These are phyloP conservation scores for Globisporangium acanthophoron DNA, from an alignment of 352 stramenopile species.

Conservation along the genomic window DNA sequence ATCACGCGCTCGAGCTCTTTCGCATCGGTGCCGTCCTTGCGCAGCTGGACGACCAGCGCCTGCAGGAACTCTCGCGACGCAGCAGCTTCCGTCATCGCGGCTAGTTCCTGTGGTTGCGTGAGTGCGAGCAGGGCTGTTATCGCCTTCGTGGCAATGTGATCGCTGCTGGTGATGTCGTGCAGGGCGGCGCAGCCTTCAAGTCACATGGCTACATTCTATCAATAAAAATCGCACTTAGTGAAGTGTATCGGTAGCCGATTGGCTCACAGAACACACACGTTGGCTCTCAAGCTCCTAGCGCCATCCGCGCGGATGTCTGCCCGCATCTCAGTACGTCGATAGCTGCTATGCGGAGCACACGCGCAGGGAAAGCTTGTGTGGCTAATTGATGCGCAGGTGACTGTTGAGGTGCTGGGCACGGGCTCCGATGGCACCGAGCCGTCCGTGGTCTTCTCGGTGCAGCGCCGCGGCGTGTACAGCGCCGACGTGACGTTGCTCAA, in stretches of 20 bases:
- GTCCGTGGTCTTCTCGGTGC: constrained; percentile 60
- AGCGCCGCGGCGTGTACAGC: constrained; percentile 62
- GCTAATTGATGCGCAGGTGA: constrained; percentile 18
- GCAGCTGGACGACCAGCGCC: constrained; percentile 28
- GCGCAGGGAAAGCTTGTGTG: neutral
- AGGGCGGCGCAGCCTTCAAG: too few relatives aligned
- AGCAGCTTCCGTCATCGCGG: constrained; percentile 23
- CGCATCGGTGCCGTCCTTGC: constrained; percentile 14
- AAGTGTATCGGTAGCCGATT: neutral
- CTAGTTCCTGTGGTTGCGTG: neutral
- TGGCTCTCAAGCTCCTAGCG: neutral
- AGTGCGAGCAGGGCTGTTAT: neutral
- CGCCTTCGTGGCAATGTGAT: neutral
- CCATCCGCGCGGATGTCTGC: neutral
- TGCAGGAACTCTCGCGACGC: constrained; percentile 37
- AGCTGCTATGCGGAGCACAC: neutral
- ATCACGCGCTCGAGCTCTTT: constrained; percentile 45
- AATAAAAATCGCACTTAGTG: too few relatives aligned
- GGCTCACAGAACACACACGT: neutral
- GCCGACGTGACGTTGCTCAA: constrained; percentile 49
- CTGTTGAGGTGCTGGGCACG: constrained; percentile 52
- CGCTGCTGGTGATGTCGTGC: neutral
- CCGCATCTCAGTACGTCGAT: neutral
- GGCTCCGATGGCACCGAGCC: constrained; percentile 62
- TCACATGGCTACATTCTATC: too few relatives aligned